Evolutionary conservation across 495 filamentous ascomycete species (phyloP).

Genomic region (Podospora pseudoanserina): DNA sequence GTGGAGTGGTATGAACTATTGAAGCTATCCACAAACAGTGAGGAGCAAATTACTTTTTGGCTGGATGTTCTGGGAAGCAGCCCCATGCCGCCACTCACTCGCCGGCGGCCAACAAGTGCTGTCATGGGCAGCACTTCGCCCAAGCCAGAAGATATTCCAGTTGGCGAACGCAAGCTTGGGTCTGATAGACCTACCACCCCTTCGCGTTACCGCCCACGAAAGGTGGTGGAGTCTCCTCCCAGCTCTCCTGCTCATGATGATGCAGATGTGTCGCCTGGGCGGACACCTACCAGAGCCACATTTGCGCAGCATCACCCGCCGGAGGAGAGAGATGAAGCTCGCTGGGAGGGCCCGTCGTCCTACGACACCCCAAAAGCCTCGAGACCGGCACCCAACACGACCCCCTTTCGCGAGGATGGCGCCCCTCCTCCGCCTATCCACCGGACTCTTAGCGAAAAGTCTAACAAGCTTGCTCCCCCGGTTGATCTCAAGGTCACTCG

Average conservation of each 20-base stretch:
- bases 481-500: conserved; percentile 42
- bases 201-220: conserved; percentile 23
- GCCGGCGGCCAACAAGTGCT: conserved; percentile 37
- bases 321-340: conserved; percentile 12
- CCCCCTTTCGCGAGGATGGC: conserved; percentile 39
- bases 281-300: conserved; percentile 30
- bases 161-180: conserved; percentile 59
- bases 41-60: conserved; percentile 81
- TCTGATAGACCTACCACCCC: conserved; percentile 27
- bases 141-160: conserved; percentile 62
- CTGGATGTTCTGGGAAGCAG: conserved; percentile 71
- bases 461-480: conserved; percentile 46
- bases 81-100: conserved; percentile 65
- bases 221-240: conserved; percentile 7
- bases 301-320: conserved; percentile 16
- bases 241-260: conserved; percentile 1
- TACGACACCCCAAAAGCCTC: conserved; percentile 36
- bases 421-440: conserved; percentile 52
- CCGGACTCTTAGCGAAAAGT: conserved; percentile 43
- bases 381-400: conserved; percentile 45
- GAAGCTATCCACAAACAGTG: conserved; percentile 63
- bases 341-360: conserved; percentile 25
- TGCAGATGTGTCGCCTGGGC: conserved; percentile 23
- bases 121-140: conserved; percentile 35
- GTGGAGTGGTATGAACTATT: conserved; percentile 80